These are phyloP conservation scores for Hamamelis virginiana DNA, from an alignment of 164 flowering plant genomes.

Conservation along the genomic window DNA sequence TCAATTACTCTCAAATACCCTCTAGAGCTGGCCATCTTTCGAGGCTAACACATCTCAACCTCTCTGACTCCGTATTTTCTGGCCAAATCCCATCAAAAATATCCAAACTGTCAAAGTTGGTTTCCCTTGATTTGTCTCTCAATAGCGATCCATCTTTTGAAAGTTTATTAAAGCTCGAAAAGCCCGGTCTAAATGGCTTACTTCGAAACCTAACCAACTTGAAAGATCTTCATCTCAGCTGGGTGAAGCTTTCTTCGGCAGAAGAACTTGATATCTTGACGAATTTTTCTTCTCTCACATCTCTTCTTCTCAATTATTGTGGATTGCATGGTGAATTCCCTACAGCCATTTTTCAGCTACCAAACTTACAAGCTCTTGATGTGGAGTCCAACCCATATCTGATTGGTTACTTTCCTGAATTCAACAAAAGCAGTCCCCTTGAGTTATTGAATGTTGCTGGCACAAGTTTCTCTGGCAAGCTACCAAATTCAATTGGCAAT, in stretches of 20 bases:
- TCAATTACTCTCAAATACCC: slow-evolving; percentile 24
- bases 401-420: too few species aligned
- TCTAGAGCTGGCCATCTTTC: slow-evolving; percentile 13
- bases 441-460: background rate
- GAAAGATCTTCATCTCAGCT: background rate
- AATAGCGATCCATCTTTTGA: background rate
- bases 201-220: background rate
- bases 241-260: slow-evolving; percentile 1
- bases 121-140: slow-evolving; percentile 4
- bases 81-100: too few species aligned
- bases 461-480: slow-evolving; percentile 14
- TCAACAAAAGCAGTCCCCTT: background rate
- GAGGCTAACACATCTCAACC: slow-evolving; percentile 20
- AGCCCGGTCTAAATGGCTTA: background rate
- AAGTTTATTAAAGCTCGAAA: background rate
- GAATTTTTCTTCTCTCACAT: background rate
- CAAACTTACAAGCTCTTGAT: too few species aligned
- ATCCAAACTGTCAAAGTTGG: slow-evolving; percentile 18
- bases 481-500: slow-evolving; percentile 16
- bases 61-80: slow-evolving; percentile 15
- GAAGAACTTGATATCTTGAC: slow-evolving; percentile 4
- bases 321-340: slow-evolving; percentile 4
- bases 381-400: background rate
- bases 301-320: background rate
- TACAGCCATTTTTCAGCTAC: background rate